phyloP scores from a whole-genome alignment of 2,329 filamentous ascomycete species.

The Colletotrichum sojae region DNA sequence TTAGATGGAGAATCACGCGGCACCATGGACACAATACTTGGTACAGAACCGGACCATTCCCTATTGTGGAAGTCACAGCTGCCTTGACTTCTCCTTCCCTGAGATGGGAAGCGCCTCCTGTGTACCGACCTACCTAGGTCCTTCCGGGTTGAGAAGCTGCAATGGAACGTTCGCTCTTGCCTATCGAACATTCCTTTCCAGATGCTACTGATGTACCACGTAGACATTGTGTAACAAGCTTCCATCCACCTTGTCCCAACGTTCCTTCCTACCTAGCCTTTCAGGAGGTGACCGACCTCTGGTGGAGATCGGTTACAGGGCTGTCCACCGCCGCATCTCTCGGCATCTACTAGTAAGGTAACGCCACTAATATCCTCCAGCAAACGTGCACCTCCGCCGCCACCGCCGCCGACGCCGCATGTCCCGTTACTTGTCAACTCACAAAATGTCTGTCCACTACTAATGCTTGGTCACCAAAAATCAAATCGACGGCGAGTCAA shows the following conservation, averaged over 20 bases:
- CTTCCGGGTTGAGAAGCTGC: no score
- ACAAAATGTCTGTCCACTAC: slow-evolving; percentile 12
- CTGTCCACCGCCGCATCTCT: slow-evolving; percentile 32
- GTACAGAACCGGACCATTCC: not conserved
- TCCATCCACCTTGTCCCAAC: not conserved
- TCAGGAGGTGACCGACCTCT: slow-evolving; percentile 24
- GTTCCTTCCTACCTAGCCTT: slow-evolving; percentile 1
- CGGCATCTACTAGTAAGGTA: slow-evolving; percentile 20
- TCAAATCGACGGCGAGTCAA: no score
- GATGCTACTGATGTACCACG: no score
- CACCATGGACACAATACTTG: not conserved
- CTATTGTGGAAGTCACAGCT: no score
- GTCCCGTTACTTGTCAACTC: slow-evolving; percentile 11
- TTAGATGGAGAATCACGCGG: slow-evolving; percentile 29
- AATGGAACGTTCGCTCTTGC: no score
- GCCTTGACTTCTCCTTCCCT: no score
- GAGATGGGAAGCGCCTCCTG: no score
- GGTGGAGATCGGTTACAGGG: slow-evolving; percentile 28
- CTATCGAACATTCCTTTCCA: no score
- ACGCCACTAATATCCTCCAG: not conserved
- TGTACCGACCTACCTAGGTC: no score
- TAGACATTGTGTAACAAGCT: no score
- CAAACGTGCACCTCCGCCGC: slow-evolving; percentile 16
- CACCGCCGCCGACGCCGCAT: slow-evolving; percentile 2
- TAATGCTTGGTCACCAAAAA: not conserved